Evolutionary conservation across 139 green algal genomes (phyloP), one percentile per base, ranked within the genome.

Genomic region (Microglena sp.): DNA sequence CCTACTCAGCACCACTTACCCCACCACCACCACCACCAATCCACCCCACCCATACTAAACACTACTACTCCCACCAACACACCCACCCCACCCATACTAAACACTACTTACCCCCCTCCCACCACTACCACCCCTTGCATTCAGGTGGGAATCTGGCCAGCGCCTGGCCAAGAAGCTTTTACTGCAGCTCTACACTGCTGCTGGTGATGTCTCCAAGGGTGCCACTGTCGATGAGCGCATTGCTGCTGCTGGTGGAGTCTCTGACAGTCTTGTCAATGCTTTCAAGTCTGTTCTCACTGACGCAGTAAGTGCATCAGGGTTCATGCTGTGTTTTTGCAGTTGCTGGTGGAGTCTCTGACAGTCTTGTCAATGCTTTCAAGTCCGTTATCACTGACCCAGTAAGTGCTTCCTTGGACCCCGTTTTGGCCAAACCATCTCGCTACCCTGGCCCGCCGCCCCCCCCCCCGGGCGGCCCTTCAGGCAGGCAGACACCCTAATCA

Each of bases 261-360:
- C 73, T 81, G 80, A 90, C 2, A 67, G 67, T 2, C 75, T 70
- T 0, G 79, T 84, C 67, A 84, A 89, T 0, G 77, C 81, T 2
- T 87, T 59, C 72, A 77, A 75, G 18, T 36, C 33, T 29, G 40
- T 63, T 4, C 28, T 24, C 54, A 28, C 21, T n/a, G n/a, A n/a
- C n/a, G n/a, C n/a, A n/a, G n/a, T 21, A 6, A 26, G 61, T 2
- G 30, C 5, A 44, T 5, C 31, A 28, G 43, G 30, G 8, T 7
- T 30, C 30, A 33, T 26, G 35, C 7, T 28, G 15, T 27, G 57
- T 24, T 18, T 34, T n/a, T 45, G 3, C 22, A n/a, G n/a, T n/a
- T n/a, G 29, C 88, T 67, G 11, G 82, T 68, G 15, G 40, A 11
- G 40, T 50, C 46, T 90, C 73, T 81, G 80, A 90, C 2, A 67